Evolutionary conservation across 2,329 filamentous ascomycete genomes (phyloP).

Genomic region (Curvularia lunata): DNA sequence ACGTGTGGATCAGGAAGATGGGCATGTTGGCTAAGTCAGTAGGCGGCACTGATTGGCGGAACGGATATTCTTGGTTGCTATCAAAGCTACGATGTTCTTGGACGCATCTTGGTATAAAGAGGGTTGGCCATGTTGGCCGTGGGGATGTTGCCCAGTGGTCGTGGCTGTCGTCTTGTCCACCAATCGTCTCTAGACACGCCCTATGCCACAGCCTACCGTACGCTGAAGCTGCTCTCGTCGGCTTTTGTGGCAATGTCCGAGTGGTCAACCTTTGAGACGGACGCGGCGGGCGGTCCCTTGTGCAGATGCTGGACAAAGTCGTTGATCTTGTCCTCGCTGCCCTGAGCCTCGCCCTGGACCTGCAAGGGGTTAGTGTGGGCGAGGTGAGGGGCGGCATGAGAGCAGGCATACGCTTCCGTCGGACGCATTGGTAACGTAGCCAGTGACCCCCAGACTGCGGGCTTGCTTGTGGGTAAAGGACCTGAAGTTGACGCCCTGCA

Average conservation of each 20-base stretch:
- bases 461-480: slow-evolving; percentile 54
- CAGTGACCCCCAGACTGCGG: slow-evolving; percentile 52
- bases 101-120: background rate
- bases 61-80: background rate
- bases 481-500: slow-evolving; percentile 61
- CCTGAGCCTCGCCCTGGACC: slow-evolving; percentile 92
- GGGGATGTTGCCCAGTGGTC: background rate
- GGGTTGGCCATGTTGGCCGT: background rate
- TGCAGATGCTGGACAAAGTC: slow-evolving; percentile 77
- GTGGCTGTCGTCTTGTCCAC: background rate
- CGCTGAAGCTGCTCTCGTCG: slow-evolving; percentile 69
- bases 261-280: slow-evolving; percentile 76
- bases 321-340: slow-evolving; percentile 67
- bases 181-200: background rate
- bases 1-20: background rate
- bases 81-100: background rate
- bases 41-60: background rate
- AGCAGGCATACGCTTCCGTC: slow-evolving; percentile 51
- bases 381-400: background rate
- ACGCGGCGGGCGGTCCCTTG: slow-evolving; percentile 73
- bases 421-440: slow-evolving; percentile 54
- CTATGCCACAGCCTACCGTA: slow-evolving; percentile 22
- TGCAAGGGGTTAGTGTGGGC: slow-evolving; percentile 48
- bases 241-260: slow-evolving; percentile 69
- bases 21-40: background rate